A percentile compares a stretch with the other conserved stretches of the same genome.
Evolutionary conservation across 257 asterid species (phyloP).

Genomic region (Solanum sitiens): DNA sequence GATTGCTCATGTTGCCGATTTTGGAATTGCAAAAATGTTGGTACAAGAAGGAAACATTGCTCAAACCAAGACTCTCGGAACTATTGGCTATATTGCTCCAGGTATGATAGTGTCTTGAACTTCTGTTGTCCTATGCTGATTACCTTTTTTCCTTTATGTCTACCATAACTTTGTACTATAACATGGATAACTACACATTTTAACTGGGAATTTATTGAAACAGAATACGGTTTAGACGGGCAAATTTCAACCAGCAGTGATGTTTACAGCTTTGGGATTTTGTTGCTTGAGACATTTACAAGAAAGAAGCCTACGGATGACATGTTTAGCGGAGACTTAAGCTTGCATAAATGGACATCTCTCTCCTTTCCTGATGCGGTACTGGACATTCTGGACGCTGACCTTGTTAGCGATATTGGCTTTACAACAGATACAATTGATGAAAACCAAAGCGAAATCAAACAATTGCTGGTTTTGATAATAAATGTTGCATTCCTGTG

Average conservation of each 20-base stretch:
- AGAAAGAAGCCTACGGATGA: conserved; percentile 31
- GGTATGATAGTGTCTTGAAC: conserved; percentile 11
- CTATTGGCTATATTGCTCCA: conserved; percentile 43
- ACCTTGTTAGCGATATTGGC: conserved; percentile 1
- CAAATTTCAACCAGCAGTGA: conserved; percentile 24
- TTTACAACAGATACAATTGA: background rate
- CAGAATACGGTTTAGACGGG: conserved; percentile 36
- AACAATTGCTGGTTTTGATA: background rate
- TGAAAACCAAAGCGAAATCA: background rate
- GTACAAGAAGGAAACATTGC: conserved; percentile 8
- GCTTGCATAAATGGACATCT: conserved; percentile 29
- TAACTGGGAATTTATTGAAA: background rate
- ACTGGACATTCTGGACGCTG: conserved; percentile 14
- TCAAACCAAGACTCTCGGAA: conserved; percentile 30
- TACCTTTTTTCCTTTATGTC: background rate
- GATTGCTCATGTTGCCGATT: conserved; percentile 38
- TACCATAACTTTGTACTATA: background rate
- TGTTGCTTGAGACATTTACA: conserved; percentile 30
- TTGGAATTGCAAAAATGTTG: conserved; percentile 30
- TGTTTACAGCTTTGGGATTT: conserved; percentile 36
- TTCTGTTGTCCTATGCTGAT: background rate
- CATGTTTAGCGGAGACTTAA: conserved; percentile 17
- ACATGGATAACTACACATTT: background rate
- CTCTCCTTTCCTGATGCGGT: conserved; percentile 16
- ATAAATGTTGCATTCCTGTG: conserved; percentile 17